These are phyloP conservation scores for Colletotrichum sp. DNA, from an alignment of 2,329 filamentous ascomycete species.

Conservation along the genomic window DNA sequence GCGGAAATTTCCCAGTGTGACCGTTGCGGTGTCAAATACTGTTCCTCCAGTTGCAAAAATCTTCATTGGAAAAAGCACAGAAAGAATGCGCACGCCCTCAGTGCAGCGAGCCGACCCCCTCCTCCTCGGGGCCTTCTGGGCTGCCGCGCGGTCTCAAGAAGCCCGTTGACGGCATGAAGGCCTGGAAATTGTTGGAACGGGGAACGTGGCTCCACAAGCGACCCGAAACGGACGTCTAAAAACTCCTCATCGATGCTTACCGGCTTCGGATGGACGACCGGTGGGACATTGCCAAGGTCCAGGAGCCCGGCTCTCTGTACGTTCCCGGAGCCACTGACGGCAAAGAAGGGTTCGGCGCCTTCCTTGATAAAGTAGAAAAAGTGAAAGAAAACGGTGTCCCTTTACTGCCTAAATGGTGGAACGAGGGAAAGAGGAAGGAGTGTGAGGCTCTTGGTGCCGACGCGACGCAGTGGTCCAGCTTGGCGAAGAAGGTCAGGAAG, in stretches of 20 bases:
- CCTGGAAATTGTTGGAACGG: slow-evolving; percentile 39
- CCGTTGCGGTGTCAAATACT: too few species aligned
- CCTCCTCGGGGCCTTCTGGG: too few species aligned
- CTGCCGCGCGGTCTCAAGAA: neutral
- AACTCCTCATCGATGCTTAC: slow-evolving; percentile 51
- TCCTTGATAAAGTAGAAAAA: slow-evolving; percentile 29
- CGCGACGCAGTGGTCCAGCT: slow-evolving; percentile 28
- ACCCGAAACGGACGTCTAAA: slow-evolving; percentile 46
- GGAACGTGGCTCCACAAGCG: slow-evolving; percentile 47
- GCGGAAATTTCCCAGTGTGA: too few species aligned
- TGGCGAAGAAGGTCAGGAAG: slow-evolving; percentile 34
- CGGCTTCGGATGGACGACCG: slow-evolving; percentile 45
- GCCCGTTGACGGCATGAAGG: neutral
- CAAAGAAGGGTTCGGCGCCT: slow-evolving; percentile 36
- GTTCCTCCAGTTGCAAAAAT: too few species aligned
- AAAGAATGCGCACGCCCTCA: too few species aligned
- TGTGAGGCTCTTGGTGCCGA: slow-evolving; percentile 41
- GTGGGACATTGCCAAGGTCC: slow-evolving; percentile 24
- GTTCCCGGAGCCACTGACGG: slow-evolving; percentile 25
- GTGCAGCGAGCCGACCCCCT: too few species aligned
- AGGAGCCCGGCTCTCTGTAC: neutral
- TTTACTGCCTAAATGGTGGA: slow-evolving; percentile 52
- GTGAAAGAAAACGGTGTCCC: slow-evolving; percentile 10
- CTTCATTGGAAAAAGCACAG: too few species aligned
- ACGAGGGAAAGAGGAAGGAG: slow-evolving; percentile 33